A percentile compares a stretch with the other conserved stretches of the same genome.
phyloP scores from a whole-genome alignment of 257 asterid species.

The Capsicum pubescens region DNA sequence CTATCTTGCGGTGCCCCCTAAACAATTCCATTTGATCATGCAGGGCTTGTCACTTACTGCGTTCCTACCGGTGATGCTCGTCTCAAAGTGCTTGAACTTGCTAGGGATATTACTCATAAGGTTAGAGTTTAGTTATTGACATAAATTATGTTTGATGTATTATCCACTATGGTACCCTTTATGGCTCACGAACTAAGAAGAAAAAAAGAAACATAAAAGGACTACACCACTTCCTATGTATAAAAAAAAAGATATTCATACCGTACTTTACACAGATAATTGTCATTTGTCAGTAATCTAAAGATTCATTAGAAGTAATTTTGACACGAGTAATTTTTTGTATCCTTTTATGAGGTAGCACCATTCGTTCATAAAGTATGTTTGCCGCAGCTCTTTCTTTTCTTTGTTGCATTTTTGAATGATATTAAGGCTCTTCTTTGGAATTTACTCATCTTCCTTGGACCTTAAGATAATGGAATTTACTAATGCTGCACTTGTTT shows the following conservation, averaged over 20 bases:
- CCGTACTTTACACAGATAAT: neutral
- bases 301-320: neutral
- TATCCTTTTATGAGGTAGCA: neutral
- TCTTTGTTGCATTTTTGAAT: slow-evolving; percentile 41
- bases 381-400: slow-evolving; percentile 45
- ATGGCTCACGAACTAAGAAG: neutral
- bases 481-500: neutral
- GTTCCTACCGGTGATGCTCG: slow-evolving; percentile 84
- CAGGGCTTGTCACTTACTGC: slow-evolving; percentile 90
- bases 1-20: neutral
- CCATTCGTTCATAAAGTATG: neutral
- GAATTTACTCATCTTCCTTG: neutral
- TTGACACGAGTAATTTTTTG: neutral
- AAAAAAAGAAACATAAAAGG: neutral
- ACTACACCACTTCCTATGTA: neutral
- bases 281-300: neutral
- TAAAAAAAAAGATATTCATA: neutral
- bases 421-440: neutral
- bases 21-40: neutral
- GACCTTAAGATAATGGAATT: too few species aligned
- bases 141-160: neutral
- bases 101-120: slow-evolving; percentile 78
- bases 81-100: slow-evolving; percentile 79
- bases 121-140: slow-evolving; percentile 38
- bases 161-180: neutral